Evolutionary conservation across 345 rosid species (phyloP).

Genomic region (Ceriops tagal): DNA sequence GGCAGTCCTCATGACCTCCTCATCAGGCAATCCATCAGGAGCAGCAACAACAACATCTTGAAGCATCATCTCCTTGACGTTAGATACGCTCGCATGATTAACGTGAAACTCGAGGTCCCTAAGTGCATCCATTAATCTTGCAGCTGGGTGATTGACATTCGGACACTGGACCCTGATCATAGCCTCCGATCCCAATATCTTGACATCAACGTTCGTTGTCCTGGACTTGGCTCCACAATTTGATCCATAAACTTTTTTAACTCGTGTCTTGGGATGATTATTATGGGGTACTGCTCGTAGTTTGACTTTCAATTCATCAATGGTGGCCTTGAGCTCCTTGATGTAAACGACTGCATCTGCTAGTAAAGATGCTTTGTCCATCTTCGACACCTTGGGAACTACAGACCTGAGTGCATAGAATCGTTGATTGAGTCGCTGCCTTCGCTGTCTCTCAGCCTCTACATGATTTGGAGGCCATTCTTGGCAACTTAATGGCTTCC

Average conservation of each 20-base stretch:
- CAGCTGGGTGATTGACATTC: slow-evolving; percentile 42
- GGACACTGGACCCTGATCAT: slow-evolving; percentile 42
- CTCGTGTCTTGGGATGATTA: slow-evolving; percentile 10
- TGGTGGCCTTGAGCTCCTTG: slow-evolving; percentile 51
- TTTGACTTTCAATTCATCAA: slow-evolving; percentile 46
- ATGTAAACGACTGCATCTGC: slow-evolving; percentile 71
- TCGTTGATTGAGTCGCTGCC: slow-evolving; percentile 74
- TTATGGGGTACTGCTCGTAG: slow-evolving; percentile 1
- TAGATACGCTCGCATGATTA: slow-evolving; percentile 45
- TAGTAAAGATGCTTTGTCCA: slow-evolving; percentile 85
- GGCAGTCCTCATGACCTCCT: slow-evolving; percentile 30
- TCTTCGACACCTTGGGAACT: slow-evolving; percentile 82
- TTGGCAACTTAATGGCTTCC: slow-evolving; percentile 33
- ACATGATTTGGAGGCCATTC: slow-evolving; percentile 56
- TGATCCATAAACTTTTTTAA: not conserved
- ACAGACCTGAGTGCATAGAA: slow-evolving; percentile 76
- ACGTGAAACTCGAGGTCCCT: slow-evolving; percentile 43
- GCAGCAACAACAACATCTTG: slow-evolving; percentile 43
- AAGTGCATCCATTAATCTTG: slow-evolving; percentile 43
- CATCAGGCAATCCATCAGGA: slow-evolving; percentile 29
- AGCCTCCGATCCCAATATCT: slow-evolving; percentile 49
- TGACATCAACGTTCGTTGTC: slow-evolving; percentile 44
- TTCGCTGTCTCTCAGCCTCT: slow-evolving; percentile 78
- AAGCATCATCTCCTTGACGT: slow-evolving; percentile 39
- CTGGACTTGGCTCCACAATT: not conserved